Evolutionary conservation across 495 filamentous ascomycete genomes (phyloP), one percentile per base, ranked within the genome.

Genomic region (Margaritispora aquatica): DNA sequence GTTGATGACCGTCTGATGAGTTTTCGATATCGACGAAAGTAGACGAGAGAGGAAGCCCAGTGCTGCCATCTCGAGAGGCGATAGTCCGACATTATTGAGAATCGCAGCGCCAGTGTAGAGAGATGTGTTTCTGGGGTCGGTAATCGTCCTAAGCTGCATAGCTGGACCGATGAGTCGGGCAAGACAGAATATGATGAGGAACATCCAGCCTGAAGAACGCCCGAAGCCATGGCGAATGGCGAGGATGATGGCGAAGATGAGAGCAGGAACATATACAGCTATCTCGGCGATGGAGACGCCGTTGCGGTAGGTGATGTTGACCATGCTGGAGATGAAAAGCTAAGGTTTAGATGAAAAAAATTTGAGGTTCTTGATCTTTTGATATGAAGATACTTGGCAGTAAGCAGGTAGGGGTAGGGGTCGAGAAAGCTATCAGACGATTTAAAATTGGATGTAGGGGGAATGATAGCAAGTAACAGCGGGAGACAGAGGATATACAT

Each of bases 81-180:
- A 67, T 20, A 70, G 26, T 22, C 56, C 68, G 36, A 70, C 56
- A 49, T 64, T 65, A 21, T 51, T 53, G n/a, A 63, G 51, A 49
- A 69, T 62, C 2, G 62, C 55, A 24, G 49, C 48, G 51, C 59
- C 68, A 22, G 31, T 63, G 53, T 68, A 69, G 20, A 69, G 60
- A 26, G 15, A 19, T 1, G 54, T 57, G 26, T 58, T 68, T 8
- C 22, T 59, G 21, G 63, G 63, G n/a, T 70, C 34, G 44, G 38
- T 56, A 62, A 74, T 73, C 44, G 71, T 73, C 23, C 69, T 70
- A 2, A 77, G 69, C 31, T 77, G 61, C 57, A 75, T 69, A 53
- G 54, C 54, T 24, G 68, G 63, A 22, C 71, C 70, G 15, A 77
- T 66, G 36, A 77, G 66, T 24, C 75, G 72, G 13, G 64, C 51